Conservation (phyloP, 2,329 filamentous ascomycete genomes). For the Karstenula rhodostoma region DNA sequence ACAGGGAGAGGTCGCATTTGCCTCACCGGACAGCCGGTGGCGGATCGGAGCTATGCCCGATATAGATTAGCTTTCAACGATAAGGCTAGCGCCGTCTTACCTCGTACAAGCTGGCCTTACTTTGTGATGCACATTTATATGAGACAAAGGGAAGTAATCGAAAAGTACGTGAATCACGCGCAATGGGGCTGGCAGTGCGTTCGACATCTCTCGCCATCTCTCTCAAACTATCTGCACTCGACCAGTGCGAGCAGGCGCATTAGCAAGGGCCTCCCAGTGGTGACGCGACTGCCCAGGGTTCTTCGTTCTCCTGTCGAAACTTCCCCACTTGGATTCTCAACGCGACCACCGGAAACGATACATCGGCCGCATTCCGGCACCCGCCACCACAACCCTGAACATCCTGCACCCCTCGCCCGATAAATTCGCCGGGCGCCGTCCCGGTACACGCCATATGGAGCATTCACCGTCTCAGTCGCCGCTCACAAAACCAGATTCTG, state of each 20-base stretch:
- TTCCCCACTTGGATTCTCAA: conserved; percentile 11
- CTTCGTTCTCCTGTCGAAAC: conserved; percentile 5
- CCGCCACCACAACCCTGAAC: conserved; percentile 1
- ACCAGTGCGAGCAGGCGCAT: not conserved
- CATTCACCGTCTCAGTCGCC: conserved; percentile 7
- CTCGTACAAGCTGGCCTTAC: conserved; percentile 1
- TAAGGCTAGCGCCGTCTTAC: not conserved
- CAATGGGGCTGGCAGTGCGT: not conserved
- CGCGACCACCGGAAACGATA: conserved; percentile 8
- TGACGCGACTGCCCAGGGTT: conserved; percentile 5
- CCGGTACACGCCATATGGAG: not conserved
- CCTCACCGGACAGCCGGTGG: not conserved
- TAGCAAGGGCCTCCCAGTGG: not conserved
- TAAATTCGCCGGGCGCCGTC: not conserved
- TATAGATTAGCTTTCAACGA: not conserved
- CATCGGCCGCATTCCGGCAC: conserved; percentile 4
- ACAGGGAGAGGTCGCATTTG: not conserved
- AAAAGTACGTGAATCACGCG: not conserved
- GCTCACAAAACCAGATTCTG: not conserved
- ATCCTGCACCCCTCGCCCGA: not conserved
- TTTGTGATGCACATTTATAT: not conserved
- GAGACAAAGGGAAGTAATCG: not conserved
- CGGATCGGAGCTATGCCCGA: not conserved
- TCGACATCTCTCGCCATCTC: not conserved
- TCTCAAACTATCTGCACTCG: not conserved